Evolutionary conservation across 441 rosid genomes (phyloP).

Genomic region (Eugenia klotzschiana): DNA sequence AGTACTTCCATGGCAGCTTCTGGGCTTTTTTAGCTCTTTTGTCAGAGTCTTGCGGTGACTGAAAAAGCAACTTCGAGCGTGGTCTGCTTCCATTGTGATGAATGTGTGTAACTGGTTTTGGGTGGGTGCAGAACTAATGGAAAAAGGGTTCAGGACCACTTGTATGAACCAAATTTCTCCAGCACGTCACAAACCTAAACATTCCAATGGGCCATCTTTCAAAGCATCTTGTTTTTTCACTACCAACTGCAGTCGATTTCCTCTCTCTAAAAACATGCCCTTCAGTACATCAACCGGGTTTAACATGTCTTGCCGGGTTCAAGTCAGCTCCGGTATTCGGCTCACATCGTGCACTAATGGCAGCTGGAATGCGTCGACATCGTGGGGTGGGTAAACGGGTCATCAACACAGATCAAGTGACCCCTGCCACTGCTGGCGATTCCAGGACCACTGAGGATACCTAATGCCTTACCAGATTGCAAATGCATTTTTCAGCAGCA

Average conservation of each 20-base stretch:
- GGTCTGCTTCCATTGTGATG: not conserved
- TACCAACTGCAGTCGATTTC: not conserved
- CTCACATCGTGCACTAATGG: not conserved
- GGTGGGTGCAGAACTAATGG: not conserved
- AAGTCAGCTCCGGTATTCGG: not conserved
- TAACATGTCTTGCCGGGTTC: not conserved
- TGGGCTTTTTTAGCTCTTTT: not conserved
- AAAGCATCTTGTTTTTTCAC: not conserved
- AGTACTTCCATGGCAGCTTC: not conserved
- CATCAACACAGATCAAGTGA: not conserved
- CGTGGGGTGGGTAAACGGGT: not conserved
- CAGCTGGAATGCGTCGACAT: not conserved
- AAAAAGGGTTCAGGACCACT: not conserved
- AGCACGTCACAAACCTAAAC: not conserved
- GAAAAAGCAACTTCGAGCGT: not conserved
- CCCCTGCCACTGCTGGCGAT: not conserved
- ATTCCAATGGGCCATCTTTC: not conserved
- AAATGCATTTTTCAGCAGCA: not conserved
- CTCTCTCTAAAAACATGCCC: not conserved
- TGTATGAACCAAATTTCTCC: not conserved
- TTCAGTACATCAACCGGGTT: not conserved
- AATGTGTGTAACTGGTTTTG: not conserved
- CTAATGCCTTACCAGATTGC: not conserved
- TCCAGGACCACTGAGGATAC: constrained; percentile 13
- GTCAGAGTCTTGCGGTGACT: not conserved